Evolutionary conservation across 306 rosid species (phyloP), one percentile per base, ranked within the genome.

Genomic region (Geum urbanum): DNA sequence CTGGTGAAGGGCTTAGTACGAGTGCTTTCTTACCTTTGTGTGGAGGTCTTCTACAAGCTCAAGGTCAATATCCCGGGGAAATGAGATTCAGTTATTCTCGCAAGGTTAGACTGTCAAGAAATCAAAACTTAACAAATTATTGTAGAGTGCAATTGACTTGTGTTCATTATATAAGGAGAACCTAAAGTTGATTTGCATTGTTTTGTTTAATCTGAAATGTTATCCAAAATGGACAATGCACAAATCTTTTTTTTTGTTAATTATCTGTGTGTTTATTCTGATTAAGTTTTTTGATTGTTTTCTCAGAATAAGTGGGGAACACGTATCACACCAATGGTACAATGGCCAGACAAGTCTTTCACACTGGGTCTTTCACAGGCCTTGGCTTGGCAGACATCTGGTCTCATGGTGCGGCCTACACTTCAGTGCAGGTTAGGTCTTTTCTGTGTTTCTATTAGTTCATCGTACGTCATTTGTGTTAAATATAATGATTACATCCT

Each of bases 1-100:
- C 96, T 44, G 96, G 97, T 40, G 97, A 95, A 89, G 99, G 99
- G 71, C 85, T 91, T 52, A 89, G 81, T 79, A 84, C 97, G 18
- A 87, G 97, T 71, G 96, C 95, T 41, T 91, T 95, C 80, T 79
- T 91, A 72, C 97, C 96, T 57, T 40, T 91, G 50, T 84, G 88
- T 57, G 96, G 97, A 62, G 99, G 99, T 78, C 99, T 91, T 81
- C 87, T 95, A 80, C 99, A 91, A 86, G 96, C 89, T 68, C 99
- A 95, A 69, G 99, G 99, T 79, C 99, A 91, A 77, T 95, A 89
- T 91, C 99, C 99, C 2, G 99, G 99, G 72, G 99, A 95, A 82
- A 89, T 95, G 99, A 89, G 86, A 84, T 95, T 85, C 83, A 95
- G 95, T 89, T 95, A 80, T 79, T 95, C 97, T 63, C 88, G 89